A percentile compares a stretch with the other conserved stretches of the same genome.
These are phyloP conservation scores for Trichosporon inkin DNA, from an alignment of 1,284 basidiomycete species.

Conservation along the genomic window DNA sequence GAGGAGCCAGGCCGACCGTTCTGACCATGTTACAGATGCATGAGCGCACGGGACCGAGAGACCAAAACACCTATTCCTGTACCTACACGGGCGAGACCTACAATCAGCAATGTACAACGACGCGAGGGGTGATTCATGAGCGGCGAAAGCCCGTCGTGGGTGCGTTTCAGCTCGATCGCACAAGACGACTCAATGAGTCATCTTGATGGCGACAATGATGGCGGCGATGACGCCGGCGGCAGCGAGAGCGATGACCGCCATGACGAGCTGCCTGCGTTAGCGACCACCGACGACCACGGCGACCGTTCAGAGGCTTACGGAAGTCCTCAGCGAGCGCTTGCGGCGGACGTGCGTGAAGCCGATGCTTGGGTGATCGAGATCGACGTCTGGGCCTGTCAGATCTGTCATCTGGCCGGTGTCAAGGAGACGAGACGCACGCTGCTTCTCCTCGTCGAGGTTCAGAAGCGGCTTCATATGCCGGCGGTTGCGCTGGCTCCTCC, in stretches of 20 bases:
- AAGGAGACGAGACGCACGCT: not conserved
- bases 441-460: slow-evolving; percentile 5
- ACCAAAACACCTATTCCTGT: too few species aligned
- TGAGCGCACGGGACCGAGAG: too few species aligned
- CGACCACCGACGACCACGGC: not conserved
- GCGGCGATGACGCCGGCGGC: slow-evolving; percentile 29
- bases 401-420: not conserved
- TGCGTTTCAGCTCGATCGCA: too few species aligned
- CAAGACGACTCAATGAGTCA: not conserved
- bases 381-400: not conserved
- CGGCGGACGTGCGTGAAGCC: not conserved
- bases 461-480: not conserved
- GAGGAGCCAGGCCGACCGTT: too few species aligned
- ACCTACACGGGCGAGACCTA: too few species aligned
- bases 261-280: slow-evolving; percentile 10
- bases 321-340: not conserved
- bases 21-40: too few species aligned
- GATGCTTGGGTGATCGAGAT: slow-evolving; percentile 7
- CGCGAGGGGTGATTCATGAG: not conserved
- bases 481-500: not conserved
- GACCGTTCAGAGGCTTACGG: too few species aligned
- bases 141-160: not conserved
- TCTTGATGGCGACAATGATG: slow-evolving; percentile 9
- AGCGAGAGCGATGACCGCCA: slow-evolving; percentile 26
- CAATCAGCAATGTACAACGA: not conserved